Conservation (phyloP, 78 protist genomes). For the Dictyostelium citrinum region DNA sequence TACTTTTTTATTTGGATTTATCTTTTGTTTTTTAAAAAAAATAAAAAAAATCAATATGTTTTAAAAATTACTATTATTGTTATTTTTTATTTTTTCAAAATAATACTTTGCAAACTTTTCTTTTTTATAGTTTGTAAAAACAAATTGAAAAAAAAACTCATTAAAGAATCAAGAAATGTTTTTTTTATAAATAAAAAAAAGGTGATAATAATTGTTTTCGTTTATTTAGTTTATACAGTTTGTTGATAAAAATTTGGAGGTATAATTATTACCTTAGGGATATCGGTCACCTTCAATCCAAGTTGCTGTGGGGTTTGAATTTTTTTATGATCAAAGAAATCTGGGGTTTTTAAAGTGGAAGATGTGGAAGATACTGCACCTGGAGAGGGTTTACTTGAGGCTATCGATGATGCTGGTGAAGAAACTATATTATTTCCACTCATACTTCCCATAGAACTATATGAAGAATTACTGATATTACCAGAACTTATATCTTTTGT, state of each 20-base stretch:
- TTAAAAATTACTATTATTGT: too few relatives aligned
- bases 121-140: too few relatives aligned
- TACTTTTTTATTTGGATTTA: conserved; percentile 43
- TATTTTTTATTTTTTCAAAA: too few relatives aligned
- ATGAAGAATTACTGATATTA: background rate
- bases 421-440: background rate
- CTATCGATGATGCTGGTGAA: background rate
- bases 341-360: background rate
- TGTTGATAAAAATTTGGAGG: background rate
- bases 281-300: background rate
- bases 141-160: too few relatives aligned
- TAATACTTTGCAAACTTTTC: too few relatives aligned
- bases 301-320: conserved; percentile 8
- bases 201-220: background rate
- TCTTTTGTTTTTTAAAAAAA: too few relatives aligned
- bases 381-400: background rate
- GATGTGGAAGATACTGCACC: background rate
- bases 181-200: background rate
- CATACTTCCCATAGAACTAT: background rate
- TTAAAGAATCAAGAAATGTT: too few relatives aligned
- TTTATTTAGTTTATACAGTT: background rate
- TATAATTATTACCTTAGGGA: conserved; percentile 14
- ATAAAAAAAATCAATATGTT: too few relatives aligned
- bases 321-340: conserved; percentile 2
- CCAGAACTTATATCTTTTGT: background rate